Conservation (phyloP, 108 stramenopile species). For the Pseudonitzschia multiseries region DNA sequence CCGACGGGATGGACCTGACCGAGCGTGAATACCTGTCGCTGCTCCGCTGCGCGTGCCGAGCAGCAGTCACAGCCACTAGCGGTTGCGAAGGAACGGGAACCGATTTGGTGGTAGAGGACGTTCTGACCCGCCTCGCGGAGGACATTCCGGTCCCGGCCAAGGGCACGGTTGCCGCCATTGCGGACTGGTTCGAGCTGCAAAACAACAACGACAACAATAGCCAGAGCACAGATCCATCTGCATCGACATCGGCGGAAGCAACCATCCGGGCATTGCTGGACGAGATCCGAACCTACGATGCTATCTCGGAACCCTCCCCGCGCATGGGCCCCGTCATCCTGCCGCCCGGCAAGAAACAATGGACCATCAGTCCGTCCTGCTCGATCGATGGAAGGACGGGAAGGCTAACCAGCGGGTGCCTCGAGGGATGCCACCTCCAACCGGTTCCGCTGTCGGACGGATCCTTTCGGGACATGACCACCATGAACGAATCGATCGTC, state of each 20-base stretch:
- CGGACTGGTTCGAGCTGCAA: slow-evolving; percentile 68
- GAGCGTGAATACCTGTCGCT: slow-evolving; percentile 72
- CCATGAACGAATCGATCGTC: slow-evolving; percentile 83
- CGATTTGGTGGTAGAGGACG: slow-evolving; percentile 54
- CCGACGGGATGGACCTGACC: slow-evolving; percentile 35
- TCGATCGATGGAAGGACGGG: slow-evolving; percentile 62
- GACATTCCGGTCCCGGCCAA: slow-evolving; percentile 72
- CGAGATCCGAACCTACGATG: slow-evolving; percentile 27
- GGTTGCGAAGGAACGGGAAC: too few relatives aligned
- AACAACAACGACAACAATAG: slow-evolving; percentile 9
- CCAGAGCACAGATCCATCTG: too few relatives aligned
- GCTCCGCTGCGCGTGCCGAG: slow-evolving; percentile 51
- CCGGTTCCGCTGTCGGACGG: slow-evolving; percentile 55
- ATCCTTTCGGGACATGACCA: slow-evolving; percentile 64
- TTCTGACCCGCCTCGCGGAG: slow-evolving; percentile 75
- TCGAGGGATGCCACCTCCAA: slow-evolving; percentile 45
- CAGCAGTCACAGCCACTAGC: background rate
- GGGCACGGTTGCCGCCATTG: slow-evolving; percentile 50
- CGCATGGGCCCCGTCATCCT: slow-evolving; percentile 39
- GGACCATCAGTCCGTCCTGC: slow-evolving; percentile 48
- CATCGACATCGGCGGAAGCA: too few relatives aligned
- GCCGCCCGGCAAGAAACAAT: slow-evolving; percentile 31
- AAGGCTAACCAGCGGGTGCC: slow-evolving; percentile 43
- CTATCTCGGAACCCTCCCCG: slow-evolving; percentile 22
- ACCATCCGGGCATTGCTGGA: slow-evolving; percentile 13